phyloP scores from a whole-genome alignment of 768 basidiomycete genomes.

The Mycena pura region DNA sequence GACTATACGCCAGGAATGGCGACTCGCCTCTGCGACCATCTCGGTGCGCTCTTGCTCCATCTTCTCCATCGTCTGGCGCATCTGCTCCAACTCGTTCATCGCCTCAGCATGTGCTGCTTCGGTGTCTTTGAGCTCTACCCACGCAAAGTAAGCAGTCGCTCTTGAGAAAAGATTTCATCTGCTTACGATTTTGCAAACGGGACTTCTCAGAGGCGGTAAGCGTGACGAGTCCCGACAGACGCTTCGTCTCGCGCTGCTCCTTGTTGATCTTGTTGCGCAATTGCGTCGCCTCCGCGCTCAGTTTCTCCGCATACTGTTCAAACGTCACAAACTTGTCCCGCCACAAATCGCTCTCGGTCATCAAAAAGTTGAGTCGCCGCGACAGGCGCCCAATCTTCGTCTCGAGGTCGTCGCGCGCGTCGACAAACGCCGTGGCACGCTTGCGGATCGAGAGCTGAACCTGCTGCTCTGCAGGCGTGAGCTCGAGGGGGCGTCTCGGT shows the following conservation, averaged over 20 bases:
- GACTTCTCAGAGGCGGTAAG: constrained; percentile 80
- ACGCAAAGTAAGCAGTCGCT: constrained; percentile 8
- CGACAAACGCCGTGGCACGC: constrained; percentile 93
- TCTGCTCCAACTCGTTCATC: constrained; percentile 77
- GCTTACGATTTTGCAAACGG: constrained; percentile 80
- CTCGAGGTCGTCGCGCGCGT: constrained; percentile 92
- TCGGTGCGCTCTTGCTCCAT: constrained; percentile 89
- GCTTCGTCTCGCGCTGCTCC: constrained; percentile 88
- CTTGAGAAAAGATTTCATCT: not conserved
- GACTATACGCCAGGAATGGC: not conserved
- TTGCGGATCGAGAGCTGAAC: constrained; percentile 90
- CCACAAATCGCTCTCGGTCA: constrained; percentile 92
- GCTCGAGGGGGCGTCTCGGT: constrained; percentile 71
- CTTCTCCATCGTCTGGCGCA: constrained; percentile 84
- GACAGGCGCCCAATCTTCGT: constrained; percentile 90
- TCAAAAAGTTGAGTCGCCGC: constrained; percentile 86
- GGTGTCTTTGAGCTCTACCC: constrained; percentile 78
- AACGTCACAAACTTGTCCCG: constrained; percentile 94
- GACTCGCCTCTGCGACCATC: constrained; percentile 79
- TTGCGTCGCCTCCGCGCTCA: constrained; percentile 86
- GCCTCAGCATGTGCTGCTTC: constrained; percentile 85
- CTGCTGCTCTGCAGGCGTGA: constrained; percentile 82
- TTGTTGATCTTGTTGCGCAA: constrained; percentile 87
- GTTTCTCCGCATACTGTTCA: constrained; percentile 91
- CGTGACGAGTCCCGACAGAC: constrained; percentile 80